Conservation (phyloP, 2,329 filamentous ascomycete species). For the Alternaria tenuissima region DNA sequence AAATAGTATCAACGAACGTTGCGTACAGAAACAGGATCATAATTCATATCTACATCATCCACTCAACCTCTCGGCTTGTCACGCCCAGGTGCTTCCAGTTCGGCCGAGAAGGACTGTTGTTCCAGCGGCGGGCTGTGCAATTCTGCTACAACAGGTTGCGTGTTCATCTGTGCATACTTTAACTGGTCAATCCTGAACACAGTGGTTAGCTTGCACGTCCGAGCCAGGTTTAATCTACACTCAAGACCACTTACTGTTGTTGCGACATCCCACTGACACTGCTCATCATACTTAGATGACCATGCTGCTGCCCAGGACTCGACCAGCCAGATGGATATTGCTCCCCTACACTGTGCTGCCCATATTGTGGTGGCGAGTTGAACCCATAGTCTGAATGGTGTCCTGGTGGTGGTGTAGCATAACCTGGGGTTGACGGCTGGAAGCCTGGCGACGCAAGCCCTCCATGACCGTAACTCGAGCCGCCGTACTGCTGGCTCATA, state of each 20-base stretch:
- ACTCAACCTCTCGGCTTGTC: constrained; percentile 13
- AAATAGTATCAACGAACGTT: neutral
- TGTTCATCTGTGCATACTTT: constrained; percentile 25
- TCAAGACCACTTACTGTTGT: constrained; percentile 30
- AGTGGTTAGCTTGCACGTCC: constrained; percentile 2
- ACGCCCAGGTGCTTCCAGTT: constrained; percentile 34
- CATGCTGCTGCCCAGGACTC: constrained; percentile 25
- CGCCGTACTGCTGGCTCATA: constrained; percentile 11
- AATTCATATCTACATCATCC: neutral
- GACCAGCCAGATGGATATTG: constrained; percentile 34
- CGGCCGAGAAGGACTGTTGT: constrained; percentile 33
- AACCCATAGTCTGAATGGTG: constrained; percentile 25
- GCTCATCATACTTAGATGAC: constrained; percentile 29
- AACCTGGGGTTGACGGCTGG: constrained; percentile 2
- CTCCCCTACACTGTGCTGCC: constrained; percentile 36
- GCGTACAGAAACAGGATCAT: neutral
- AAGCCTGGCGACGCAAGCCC: constrained; percentile 16
- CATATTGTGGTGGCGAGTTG: constrained; percentile 30
- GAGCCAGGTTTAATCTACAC: neutral
- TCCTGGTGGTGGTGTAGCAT: constrained; percentile 15
- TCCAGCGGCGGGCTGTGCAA: constrained; percentile 33
- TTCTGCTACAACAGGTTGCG: constrained; percentile 24
- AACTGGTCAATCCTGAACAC: constrained; percentile 30
- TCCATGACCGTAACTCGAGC: constrained; percentile 11
- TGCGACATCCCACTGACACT: constrained; percentile 31